These are phyloP conservation scores for Hanseniaspora clermontiae DNA, from an alignment of 805 yeast species.

Conservation along the genomic window DNA sequence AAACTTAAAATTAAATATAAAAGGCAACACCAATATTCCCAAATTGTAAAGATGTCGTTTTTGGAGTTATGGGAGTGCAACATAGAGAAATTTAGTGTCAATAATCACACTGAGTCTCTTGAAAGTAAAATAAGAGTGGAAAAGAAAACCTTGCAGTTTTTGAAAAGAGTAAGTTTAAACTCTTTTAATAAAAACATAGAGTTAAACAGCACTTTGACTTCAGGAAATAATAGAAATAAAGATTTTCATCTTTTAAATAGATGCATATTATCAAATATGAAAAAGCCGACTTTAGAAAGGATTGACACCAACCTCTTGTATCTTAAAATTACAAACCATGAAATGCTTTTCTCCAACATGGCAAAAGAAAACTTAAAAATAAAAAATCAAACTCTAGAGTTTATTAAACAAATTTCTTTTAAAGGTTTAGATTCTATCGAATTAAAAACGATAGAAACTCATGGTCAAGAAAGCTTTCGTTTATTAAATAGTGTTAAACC, in stretches of 20 bases:
- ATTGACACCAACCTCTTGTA: neutral
- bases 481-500: no score
- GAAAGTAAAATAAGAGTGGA: neutral
- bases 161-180: neutral
- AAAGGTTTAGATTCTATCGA: no score
- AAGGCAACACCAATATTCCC: neutral
- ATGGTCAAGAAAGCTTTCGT: no score
- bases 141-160: neutral
- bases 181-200: no score
- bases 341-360: no score
- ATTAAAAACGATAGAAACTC: no score
- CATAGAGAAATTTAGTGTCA: no score
- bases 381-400: no score
- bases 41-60: neutral
- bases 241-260: neutral
- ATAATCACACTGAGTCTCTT: neutral
- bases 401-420: neutral
- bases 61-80: neutral
- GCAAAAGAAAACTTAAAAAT: neutral
- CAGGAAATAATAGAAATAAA: neutral
- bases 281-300: neutral
- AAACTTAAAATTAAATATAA: neutral
- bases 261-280: neutral
- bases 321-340: no score
- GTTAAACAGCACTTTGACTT: no score